Base-by-base conservation (phyloP, 2,329 filamentous ascomycete species). In the Claviceps paspali region DNA sequence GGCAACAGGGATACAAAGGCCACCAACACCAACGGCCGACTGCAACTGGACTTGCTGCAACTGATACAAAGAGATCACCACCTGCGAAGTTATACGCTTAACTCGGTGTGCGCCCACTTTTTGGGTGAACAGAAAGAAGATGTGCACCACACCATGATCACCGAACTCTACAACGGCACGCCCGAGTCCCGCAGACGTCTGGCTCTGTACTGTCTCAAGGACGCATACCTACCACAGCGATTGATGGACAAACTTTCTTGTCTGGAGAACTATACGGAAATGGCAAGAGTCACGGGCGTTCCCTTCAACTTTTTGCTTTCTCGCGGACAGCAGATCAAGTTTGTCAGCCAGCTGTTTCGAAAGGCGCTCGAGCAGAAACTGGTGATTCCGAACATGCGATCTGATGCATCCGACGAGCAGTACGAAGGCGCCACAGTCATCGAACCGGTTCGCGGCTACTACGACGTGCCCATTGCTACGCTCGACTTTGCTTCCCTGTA, bases 141-240 rank as follows among this genome's bases (percentile, higher is more conserved):
- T 59, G 91, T 98, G 3, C 91, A 98, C 53, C 79, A 98, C 60
- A 95, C 87, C 3, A 98, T 98, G 86, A 98, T 98, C 50, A 98
- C 92, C 0, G 92, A 96, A 52, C 64, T 98, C 3, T 95, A 87
- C 68, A 96, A 98, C 54, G 91, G 91, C 43, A 95, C 91, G 0
- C 79, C 87, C 0, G 91, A 98, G 54, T 94, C 88, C 4, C 68
- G 91, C 46, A 76, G 92, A 49, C 79, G 91, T 60, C 63, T 98
- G 34, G 91, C 91, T 1, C 74, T 98, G 1, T 98, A 98, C 64
- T 98, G 91, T 61, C 61, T 98, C 46, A 98, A 98, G 60, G 92
- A 98, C 63, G 91, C 91, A 0, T 98, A 94, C 51, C 68, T 98
- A 3, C 91, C 91, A 1, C 87, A 96, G 52, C 68, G 92, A 41